Evolutionary conservation across 1,284 basidiomycete species (phyloP).

Genomic region (Trichosporon sp.): DNA sequence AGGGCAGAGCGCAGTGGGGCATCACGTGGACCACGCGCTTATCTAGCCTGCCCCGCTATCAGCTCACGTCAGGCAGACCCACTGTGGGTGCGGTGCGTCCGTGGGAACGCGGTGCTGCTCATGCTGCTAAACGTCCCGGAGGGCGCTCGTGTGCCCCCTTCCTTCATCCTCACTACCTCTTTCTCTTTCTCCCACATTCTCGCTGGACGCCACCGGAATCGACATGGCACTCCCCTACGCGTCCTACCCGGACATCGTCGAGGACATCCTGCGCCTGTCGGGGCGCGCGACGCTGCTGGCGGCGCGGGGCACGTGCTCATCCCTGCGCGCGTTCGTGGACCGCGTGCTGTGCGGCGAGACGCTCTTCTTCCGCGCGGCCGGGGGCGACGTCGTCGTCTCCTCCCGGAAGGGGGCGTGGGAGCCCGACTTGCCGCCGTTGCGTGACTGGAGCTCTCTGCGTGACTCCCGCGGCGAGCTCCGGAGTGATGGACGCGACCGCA

Average conservation of each 20-base stretch:
- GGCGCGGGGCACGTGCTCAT: background rate
- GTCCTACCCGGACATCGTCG: background rate
- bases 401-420: background rate
- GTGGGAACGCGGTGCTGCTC: background rate
- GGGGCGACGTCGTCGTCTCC: background rate
- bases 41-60: background rate
- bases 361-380: background rate
- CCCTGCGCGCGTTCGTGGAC: background rate
- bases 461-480: no score
- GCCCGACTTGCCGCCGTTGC: background rate
- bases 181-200: no score
- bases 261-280: background rate
- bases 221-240: background rate
- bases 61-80: background rate
- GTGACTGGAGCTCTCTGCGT: background rate
- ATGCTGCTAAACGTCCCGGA: background rate
- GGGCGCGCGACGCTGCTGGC: background rate
- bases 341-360: background rate
- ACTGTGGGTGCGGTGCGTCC: background rate
- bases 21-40: background rate
- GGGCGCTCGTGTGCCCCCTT: background rate
- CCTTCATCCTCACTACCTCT: background rate
- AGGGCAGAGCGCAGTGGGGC: background rate
- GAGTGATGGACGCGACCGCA: no score
- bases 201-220: background rate